A percentile compares a stretch with the other conserved stretches of the same genome.
phyloP scores from a whole-genome alignment of 2,329 filamentous ascomycete species.

The Aphanocladium album region DNA sequence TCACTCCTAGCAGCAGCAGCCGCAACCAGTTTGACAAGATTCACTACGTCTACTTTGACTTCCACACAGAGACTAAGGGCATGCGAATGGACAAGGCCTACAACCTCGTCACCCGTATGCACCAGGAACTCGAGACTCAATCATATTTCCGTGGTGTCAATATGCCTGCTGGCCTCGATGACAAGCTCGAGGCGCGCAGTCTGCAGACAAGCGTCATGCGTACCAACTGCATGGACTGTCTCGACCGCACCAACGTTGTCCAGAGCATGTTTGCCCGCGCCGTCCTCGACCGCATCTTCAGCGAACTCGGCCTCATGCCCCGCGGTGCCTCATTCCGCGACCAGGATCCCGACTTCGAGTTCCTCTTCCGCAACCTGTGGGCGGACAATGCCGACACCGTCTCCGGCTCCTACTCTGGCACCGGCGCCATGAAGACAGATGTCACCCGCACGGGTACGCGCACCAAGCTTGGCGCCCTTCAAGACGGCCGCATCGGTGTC shows the following conservation, averaged over 20 bases:
- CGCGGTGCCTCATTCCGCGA: slow-evolving; percentile 70
- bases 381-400: slow-evolving; percentile 97
- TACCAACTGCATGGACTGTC: slow-evolving; percentile 98
- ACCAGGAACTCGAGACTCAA: slow-evolving; percentile 69
- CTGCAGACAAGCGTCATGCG: slow-evolving; percentile 86
- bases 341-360: slow-evolving; percentile 77
- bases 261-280: slow-evolving; percentile 94
- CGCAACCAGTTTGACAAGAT: slow-evolving; percentile 69
- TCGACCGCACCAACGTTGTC: slow-evolving; percentile 95
- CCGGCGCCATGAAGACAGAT: slow-evolving; percentile 95
- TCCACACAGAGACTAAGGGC: slow-evolving; percentile 95
- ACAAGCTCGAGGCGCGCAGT: slow-evolving; percentile 72
- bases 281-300: slow-evolving; percentile 82
- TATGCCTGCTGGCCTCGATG: slow-evolving; percentile 65
- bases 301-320: slow-evolving; percentile 73
- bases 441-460: slow-evolving; percentile 90
- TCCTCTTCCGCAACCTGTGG: slow-evolving; percentile 95
- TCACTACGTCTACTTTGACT: slow-evolving; percentile 98
- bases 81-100: slow-evolving; percentile 89
- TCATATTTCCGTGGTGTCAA: slow-evolving; percentile 92
- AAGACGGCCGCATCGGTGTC: slow-evolving; percentile 82
- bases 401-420: slow-evolving; percentile 87
- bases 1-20: slow-evolving; percentile 60
- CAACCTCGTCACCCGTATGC: slow-evolving; percentile 76
- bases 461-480: slow-evolving; percentile 77